Evolutionary conservation across 306 rosid genomes (phyloP).

Genomic region (Prunus mume): DNA sequence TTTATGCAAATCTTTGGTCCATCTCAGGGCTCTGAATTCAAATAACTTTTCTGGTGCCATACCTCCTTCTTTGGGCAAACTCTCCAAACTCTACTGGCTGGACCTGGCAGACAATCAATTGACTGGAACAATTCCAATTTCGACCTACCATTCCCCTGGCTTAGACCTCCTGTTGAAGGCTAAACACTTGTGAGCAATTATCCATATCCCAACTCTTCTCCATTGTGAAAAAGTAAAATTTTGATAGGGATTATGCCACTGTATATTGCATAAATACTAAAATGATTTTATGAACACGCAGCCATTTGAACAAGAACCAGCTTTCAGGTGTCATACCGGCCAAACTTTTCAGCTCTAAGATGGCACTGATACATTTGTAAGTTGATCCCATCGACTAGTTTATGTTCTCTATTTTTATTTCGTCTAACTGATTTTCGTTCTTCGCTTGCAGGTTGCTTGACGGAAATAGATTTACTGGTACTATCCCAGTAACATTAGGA

Average conservation of each 20-base stretch:
- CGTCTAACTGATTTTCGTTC: conserved; percentile 10
- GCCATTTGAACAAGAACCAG: conserved; percentile 90
- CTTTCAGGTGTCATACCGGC: conserved; percentile 71
- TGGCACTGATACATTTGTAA: conserved; percentile 80
- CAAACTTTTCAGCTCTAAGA: conserved; percentile 62
- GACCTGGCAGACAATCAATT: conserved; percentile 76
- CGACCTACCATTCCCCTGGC: conserved; percentile 59
- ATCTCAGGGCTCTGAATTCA: conserved; percentile 74
- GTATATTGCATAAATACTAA: neutral
- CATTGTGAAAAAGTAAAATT: neutral
- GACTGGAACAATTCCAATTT: conserved; percentile 67
- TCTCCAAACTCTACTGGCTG: conserved; percentile 79
- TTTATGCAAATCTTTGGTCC: neutral
- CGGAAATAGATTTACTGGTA: conserved; percentile 55
- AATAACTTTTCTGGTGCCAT: conserved; percentile 73
- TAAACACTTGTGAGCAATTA: conserved; percentile 70
- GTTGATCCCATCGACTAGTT: conserved; percentile 13
- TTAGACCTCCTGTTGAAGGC: conserved; percentile 75
- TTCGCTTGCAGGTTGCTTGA: conserved; percentile 57
- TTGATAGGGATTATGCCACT: neutral
- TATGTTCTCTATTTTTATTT: neutral
- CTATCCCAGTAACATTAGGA: conserved; percentile 62
- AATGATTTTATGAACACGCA: conserved; percentile 33
- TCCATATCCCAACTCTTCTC: neutral
- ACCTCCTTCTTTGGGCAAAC: conserved; percentile 82